phyloP scores from a whole-genome alignment of 2,329 filamentous ascomycete genomes.

The Aureobasidium sp. region DNA sequence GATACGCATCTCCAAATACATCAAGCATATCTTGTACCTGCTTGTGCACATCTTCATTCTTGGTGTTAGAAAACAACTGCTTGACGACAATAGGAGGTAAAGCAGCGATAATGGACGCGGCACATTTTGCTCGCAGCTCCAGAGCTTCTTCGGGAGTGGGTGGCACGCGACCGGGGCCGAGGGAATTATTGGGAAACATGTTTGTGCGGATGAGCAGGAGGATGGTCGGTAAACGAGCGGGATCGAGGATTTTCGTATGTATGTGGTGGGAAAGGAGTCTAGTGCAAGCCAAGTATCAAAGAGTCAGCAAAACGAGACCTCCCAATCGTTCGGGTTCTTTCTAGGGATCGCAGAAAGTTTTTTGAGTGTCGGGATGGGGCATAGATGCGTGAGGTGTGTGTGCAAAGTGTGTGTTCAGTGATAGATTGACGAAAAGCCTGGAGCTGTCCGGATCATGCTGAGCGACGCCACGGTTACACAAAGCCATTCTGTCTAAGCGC shows the following conservation, averaged over 20 bases:
- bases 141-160: constrained; percentile 52
- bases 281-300: constrained; percentile 6
- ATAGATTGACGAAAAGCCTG: neutral
- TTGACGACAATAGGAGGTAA: constrained; percentile 38
- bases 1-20: constrained; percentile 71
- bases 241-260: constrained; percentile 32
- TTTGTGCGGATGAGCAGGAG: constrained; percentile 64
- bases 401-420: neutral
- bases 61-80: constrained; percentile 33
- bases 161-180: constrained; percentile 53
- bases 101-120: constrained; percentile 45
- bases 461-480: neutral
- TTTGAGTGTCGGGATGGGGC: neutral
- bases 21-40: constrained; percentile 54
- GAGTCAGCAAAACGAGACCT: neutral
- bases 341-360: neutral
- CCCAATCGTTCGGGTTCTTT: constrained; percentile 1
- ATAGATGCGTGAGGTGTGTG: neutral
- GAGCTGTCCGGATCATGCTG: neutral
- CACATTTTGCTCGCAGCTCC: constrained; percentile 57
- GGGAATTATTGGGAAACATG: constrained; percentile 78
- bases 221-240: constrained; percentile 35
- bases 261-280: constrained; percentile 40
- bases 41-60: constrained; percentile 21
- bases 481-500: neutral